These are phyloP conservation scores for Pseudonitzschia delicatissima DNA, from an alignment of 108 stramenopile genomes.

Conservation along the genomic window DNA sequence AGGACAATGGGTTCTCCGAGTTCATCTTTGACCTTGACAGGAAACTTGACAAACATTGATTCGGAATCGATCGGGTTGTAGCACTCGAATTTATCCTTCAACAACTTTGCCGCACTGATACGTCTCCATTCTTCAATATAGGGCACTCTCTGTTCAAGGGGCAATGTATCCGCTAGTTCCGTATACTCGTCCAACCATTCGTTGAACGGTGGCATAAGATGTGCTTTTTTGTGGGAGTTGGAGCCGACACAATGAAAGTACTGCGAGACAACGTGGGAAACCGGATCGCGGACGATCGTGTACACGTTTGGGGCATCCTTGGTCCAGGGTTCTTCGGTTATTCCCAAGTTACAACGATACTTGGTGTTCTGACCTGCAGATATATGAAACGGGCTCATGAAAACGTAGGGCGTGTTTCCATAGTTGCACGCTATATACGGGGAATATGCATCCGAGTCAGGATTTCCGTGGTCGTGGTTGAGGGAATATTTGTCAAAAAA, in stretches of 20 bases:
- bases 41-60: neutral
- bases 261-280: neutral
- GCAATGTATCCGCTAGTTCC: neutral
- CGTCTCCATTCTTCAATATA: neutral
- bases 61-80: constrained; percentile 10
- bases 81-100: neutral
- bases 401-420: neutral
- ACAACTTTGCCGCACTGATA: neutral
- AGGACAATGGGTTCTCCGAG: neutral
- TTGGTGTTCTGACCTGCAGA: neutral
- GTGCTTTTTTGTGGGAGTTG: neutral
- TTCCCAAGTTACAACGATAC: neutral
- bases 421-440: neutral
- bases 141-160: neutral
- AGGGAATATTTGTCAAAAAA: neutral
- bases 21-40: neutral
- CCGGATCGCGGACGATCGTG: constrained; percentile 7
- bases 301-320: neutral
- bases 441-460: neutral
- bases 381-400: neutral
- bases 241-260: constrained; percentile 11
- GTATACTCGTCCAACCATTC: neutral
- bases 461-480: neutral
- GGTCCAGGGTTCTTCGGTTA: neutral
- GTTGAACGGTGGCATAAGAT: neutral